Percentiles rank a stretch among this genome's conserved stretches.
Evolutionary conservation across 148 eudicot genomes (phyloP).

Genomic region (Vaccinium darrowii): DNA sequence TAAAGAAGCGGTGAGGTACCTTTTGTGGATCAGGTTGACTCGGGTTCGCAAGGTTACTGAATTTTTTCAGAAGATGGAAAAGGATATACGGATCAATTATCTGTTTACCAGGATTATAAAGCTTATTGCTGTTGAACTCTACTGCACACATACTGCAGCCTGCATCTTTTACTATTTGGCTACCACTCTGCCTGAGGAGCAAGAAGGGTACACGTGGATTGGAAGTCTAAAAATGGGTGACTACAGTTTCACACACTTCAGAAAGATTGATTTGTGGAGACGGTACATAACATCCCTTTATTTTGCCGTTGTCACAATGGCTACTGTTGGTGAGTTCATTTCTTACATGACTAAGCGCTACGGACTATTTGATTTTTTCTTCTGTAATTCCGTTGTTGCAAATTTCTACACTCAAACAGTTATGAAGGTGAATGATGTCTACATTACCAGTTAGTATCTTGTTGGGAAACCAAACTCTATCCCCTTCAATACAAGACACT

Average conservation of each 20-base stretch:
- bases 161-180: conserved; percentile 93
- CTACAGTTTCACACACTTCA: conserved; percentile 67
- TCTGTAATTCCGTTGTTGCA: background rate
- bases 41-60: conserved; percentile 61
- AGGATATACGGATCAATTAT: conserved; percentile 91
- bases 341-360: background rate
- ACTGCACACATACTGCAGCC: conserved; percentile 97
- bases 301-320: conserved; percentile 94
- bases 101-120: conserved; percentile 75
- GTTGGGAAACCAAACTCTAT: background rate
- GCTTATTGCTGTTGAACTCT: conserved; percentile 79
- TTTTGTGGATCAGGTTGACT: conserved; percentile 74
- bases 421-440: background rate
- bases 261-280: conserved; percentile 78
- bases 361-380: background rate
- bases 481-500: background rate
- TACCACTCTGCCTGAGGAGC: conserved; percentile 64
- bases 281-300: conserved; percentile 77
- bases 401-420: background rate
- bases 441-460: background rate
- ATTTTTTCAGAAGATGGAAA: conserved; percentile 71
- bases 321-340: conserved; percentile 79
- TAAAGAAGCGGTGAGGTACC: conserved; percentile 70
- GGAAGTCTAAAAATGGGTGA: conserved; percentile 88
- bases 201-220: conserved; percentile 97